Conservation (phyloP, 2,329 filamentous ascomycete species). For the Hymenotorrendiella dingleyae region DNA sequence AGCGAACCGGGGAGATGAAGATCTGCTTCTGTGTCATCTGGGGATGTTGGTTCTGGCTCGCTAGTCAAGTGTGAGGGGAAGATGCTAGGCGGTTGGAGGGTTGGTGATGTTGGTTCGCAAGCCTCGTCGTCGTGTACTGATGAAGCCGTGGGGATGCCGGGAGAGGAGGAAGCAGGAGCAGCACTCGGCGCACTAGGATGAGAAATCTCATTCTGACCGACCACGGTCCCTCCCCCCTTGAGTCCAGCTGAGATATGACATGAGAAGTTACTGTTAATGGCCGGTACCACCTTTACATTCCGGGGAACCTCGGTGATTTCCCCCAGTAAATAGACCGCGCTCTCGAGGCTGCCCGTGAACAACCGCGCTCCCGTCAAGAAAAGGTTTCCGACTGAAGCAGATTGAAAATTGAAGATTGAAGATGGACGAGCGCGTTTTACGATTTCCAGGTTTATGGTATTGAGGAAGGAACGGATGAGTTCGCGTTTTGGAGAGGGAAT, state of each 20-base stretch:
- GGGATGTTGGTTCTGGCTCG: no score
- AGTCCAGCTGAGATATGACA: constrained; percentile 88
- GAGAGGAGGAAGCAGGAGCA: constrained; percentile 20
- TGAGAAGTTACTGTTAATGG: constrained; percentile 91
- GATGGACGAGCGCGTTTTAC: constrained; percentile 68
- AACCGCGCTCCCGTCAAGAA: constrained; percentile 81
- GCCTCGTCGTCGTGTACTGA: constrained; percentile 12
- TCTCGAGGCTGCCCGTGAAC: constrained; percentile 89
- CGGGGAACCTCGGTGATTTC: constrained; percentile 80
- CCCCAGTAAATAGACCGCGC: constrained; percentile 82
- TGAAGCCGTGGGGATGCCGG: constrained; percentile 7
- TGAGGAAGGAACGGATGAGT: constrained; percentile 71
- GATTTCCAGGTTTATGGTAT: constrained; percentile 71
- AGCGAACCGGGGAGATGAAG: constrained; percentile 77
- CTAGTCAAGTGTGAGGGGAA: no score
- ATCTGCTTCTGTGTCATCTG: constrained; percentile 67
- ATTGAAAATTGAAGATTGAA: constrained; percentile 71
- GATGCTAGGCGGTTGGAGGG: no score
- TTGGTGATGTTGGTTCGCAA: no score
- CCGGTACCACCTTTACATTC: constrained; percentile 73
- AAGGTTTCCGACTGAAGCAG: constrained; percentile 71
- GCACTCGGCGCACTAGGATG: constrained; percentile 49
- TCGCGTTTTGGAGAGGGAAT: constrained; percentile 69
- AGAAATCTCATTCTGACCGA: constrained; percentile 88
- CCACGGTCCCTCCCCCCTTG: constrained; percentile 69